Evolutionary conservation across 176 grass and related monocot genomes (phyloP).

Genomic region (Hyparrhenia diplandra): DNA sequence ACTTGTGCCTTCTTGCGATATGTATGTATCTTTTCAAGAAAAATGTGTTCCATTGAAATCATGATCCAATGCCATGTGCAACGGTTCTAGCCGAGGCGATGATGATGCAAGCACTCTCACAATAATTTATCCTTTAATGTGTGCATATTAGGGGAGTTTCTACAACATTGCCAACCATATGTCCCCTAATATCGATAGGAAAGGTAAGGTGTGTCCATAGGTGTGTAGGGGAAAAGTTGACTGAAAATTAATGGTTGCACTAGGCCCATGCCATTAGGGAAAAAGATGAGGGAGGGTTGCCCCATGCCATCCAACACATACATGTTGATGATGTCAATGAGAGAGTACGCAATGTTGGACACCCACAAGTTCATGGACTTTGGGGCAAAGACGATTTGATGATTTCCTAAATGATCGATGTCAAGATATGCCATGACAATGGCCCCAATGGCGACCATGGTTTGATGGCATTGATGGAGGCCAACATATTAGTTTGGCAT

Average conservation of each 20-base stretch:
- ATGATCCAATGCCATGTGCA: background rate
- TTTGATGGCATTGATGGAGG: no score
- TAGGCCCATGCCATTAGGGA: background rate
- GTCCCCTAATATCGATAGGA: background rate
- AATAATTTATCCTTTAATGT: background rate
- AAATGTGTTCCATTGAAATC: background rate
- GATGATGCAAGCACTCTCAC: background rate
- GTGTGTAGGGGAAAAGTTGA: background rate
- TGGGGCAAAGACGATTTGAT: no score
- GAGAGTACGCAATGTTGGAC: no score
- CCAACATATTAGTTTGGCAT: no score
- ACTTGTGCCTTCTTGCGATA: background rate
- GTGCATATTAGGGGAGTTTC: background rate
- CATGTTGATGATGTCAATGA: no score
- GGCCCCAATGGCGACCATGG: background rate
- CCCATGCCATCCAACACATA: no score
- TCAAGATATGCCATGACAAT: background rate
- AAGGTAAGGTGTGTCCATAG: background rate
- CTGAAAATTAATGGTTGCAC: background rate
- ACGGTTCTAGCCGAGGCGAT: background rate
- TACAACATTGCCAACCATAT: background rate
- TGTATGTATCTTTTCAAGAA: background rate
- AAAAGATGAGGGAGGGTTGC: background rate
- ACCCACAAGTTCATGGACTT: no score
- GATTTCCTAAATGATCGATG: no score